phyloP scores from a whole-genome alignment of 2,329 filamentous ascomycete genomes.

The Aspergillus phoenicis region DNA sequence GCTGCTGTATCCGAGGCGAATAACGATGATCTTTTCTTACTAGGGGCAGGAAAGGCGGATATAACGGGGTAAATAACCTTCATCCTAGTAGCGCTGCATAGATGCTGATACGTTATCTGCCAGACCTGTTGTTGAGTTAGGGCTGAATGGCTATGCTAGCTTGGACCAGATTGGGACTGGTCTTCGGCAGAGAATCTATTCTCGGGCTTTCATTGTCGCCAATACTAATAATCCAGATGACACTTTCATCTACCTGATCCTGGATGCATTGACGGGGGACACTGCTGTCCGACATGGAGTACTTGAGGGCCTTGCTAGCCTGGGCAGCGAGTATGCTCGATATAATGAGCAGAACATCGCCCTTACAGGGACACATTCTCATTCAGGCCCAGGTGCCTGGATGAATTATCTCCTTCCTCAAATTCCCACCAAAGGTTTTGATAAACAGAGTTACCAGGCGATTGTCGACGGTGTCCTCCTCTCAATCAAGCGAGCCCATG shows the following conservation, averaged over 20 bases:
- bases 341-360: constrained; percentile 84
- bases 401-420: constrained; percentile 92
- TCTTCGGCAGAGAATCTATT: constrained; percentile 83
- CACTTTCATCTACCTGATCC: constrained; percentile 81
- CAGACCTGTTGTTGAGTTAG: constrained; percentile 84
- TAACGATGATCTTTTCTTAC: constrained; percentile 57
- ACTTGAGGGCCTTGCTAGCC: constrained; percentile 67
- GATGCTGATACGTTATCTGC: neutral
- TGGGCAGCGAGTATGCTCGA: constrained; percentile 72
- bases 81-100: neutral
- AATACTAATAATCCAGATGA: constrained; percentile 66
- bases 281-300: constrained; percentile 88
- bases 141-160: constrained; percentile 90
- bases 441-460: constrained; percentile 82
- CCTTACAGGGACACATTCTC: constrained; percentile 89
- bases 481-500: constrained; percentile 80
- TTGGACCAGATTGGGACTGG: constrained; percentile 79
- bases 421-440: constrained; percentile 83
- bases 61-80: constrained; percentile 62
- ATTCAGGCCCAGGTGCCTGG: constrained; percentile 90
- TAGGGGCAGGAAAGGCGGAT: constrained; percentile 72
- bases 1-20: constrained; percentile 23
- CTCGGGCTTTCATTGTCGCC: constrained; percentile 84
- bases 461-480: constrained; percentile 83
- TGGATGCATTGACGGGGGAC: constrained; percentile 86